Conservation (phyloP, 148 eudicot genomes). For the Rhododendron ferrugineum region DNA sequence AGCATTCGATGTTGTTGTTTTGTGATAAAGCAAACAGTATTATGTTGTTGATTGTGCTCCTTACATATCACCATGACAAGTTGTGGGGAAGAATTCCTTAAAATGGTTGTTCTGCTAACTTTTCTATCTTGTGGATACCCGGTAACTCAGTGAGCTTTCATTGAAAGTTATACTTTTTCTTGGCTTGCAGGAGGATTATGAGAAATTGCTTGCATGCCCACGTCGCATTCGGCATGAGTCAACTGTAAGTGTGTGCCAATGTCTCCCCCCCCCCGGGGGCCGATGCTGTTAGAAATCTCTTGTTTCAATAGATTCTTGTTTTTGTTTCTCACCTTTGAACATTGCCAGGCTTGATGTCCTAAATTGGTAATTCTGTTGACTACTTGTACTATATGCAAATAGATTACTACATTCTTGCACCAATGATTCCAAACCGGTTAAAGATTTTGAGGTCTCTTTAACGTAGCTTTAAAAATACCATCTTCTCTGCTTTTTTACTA, state of each 20-base stretch:
- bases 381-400: not conserved
- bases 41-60: not conserved
- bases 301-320: not conserved
- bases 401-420: not conserved
- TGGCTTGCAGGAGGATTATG: conserved; percentile 77
- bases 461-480: not conserved
- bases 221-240: conserved; percentile 85
- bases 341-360: not conserved
- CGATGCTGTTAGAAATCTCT: too few relatives aligned
- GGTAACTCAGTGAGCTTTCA: not conserved
- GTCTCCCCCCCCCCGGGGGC: too few relatives aligned
- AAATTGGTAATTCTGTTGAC: not conserved
- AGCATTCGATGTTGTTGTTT: not conserved
- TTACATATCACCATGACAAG: not conserved
- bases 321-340: not conserved
- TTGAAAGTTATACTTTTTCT: conserved; percentile 2
- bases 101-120: not conserved
- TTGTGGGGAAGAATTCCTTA: not conserved
- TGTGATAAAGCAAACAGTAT: not conserved
- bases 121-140: not conserved
- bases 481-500: not conserved
- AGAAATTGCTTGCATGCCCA: conserved; percentile 52
- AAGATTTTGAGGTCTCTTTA: not conserved
- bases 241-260: conserved; percentile 53
- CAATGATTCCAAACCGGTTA: not conserved